Base-by-base conservation (phyloP, 306 rosid species). In the Vigna hirtella region DNA sequence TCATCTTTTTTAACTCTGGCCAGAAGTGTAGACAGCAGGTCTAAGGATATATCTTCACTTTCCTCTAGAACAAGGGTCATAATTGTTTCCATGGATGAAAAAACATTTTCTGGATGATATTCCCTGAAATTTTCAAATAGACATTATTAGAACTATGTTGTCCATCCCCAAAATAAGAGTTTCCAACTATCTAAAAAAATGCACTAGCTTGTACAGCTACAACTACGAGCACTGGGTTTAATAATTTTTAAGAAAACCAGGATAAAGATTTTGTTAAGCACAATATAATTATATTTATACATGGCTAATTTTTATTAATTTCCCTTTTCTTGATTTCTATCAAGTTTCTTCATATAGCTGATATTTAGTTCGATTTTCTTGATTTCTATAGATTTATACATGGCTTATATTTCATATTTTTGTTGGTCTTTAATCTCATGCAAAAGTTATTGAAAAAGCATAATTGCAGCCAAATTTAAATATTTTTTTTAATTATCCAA, bases 1-100 rank as follows among this genome's bases (percentile, higher is more conserved):
- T 87, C 83, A 72, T 82, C 85, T 48, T 88, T 94, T 83, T 85
- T 94, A 83, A 92, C 87, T 65, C 87, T 85, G 55, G 76, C 91
- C 82, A 94, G 71, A 55, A 94, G 79, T 43, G 97, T 92, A 81
- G 91, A 76, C 43, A 92, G 87, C 4, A 94, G 81, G 64, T 90
- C 97, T 49, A 66, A 26, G 66, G 97, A 81, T 74, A 90, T 85
- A 22, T 94, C 97, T 87, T 94, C 97, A 87, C 97, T 94, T 88
- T 94, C 98, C 85, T 94, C 97, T 40, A 94, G 28, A 55, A 94
- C 97, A 77, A 94, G 98, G 73, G 82, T 82, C 95, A 94, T 94
- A 74, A 92, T 90, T 42, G 89, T 94, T 84, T 89, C 97, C 97
- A 94, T 92, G 51, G 97, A 89, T 48, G 97, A 78, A 78, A 90